Conservation (phyloP, 768 basidiomycete genomes). For the Xerocomellus amylosporus region DNA sequence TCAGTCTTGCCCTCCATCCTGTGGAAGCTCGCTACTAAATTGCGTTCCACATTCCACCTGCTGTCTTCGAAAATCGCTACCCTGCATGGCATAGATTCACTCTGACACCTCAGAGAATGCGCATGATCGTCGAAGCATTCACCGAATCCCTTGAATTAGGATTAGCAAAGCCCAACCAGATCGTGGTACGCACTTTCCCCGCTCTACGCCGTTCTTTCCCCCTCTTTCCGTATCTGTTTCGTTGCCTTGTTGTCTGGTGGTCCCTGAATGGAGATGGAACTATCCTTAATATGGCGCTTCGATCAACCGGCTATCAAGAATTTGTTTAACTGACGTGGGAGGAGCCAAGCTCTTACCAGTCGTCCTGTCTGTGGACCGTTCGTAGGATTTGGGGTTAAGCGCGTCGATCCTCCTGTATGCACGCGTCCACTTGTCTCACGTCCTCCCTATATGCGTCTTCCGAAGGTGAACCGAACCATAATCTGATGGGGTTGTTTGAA, state of each 20-base stretch:
- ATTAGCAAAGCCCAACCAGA: constrained; percentile 74
- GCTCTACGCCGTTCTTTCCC: not conserved
- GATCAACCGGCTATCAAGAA: not conserved
- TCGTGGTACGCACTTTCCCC: constrained; percentile 67
- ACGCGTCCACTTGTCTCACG: not conserved
- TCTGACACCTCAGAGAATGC: constrained; percentile 86
- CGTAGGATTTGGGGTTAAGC: not conserved
- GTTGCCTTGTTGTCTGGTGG: constrained; percentile 1
- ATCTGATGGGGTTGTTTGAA: constrained; percentile 11
- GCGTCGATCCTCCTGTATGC: not conserved
- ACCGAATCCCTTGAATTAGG: constrained; percentile 88
- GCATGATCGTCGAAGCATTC: constrained; percentile 96
- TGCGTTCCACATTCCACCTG: not conserved
- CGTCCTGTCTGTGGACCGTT: not conserved
- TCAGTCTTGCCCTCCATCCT: constrained; percentile 41
- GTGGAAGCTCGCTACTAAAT: constrained; percentile 3
- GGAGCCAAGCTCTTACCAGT: not conserved
- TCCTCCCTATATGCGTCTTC: constrained; percentile 3
- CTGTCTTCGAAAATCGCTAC: not conserved
- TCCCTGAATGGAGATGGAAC: constrained; percentile 3
- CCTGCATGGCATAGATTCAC: constrained; percentile 57
- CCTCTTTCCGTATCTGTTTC: constrained; percentile 3
- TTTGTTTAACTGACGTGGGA: not conserved
- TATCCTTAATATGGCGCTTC: not conserved
- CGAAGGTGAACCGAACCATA: not conserved